Conservation (phyloP, 2,329 filamentous ascomycete genomes). For the Stagonosporopsis rhizophila region DNA sequence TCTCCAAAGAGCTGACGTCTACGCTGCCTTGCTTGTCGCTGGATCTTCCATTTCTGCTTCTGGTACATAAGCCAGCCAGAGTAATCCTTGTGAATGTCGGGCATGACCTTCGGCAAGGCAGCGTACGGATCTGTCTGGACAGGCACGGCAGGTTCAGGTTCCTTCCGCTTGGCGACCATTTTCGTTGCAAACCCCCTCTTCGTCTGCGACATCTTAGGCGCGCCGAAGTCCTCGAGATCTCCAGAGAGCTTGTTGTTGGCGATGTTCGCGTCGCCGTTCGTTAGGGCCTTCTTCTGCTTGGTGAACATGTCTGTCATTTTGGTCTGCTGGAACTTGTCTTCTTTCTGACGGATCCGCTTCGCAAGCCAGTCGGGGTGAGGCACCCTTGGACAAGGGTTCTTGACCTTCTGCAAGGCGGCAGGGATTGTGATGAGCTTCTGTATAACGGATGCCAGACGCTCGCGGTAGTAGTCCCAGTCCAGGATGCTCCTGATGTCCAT, state of each 20-base stretch:
- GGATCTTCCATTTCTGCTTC: constrained; percentile 98
- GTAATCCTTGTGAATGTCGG: constrained; percentile 85
- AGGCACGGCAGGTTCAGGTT: constrained; percentile 54
- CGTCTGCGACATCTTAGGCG: constrained; percentile 58
- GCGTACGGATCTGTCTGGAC: constrained; percentile 80
- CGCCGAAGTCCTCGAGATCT: constrained; percentile 84
- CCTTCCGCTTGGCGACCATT: constrained; percentile 58
- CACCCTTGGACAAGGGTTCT: constrained; percentile 92
- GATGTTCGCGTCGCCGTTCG: constrained; percentile 72
- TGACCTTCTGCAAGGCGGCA: constrained; percentile 91
- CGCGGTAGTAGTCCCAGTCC: constrained; percentile 97
- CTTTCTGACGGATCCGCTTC: constrained; percentile 89
- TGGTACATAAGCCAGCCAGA: constrained; percentile 88
- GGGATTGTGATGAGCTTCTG: constrained; percentile 99
- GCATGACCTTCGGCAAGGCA: constrained; percentile 82
- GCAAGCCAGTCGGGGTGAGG: constrained; percentile 97
- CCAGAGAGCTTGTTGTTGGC: constrained; percentile 62
- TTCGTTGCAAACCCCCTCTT: constrained; percentile 54
- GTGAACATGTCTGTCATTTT: constrained; percentile 94
- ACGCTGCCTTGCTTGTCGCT: constrained; percentile 85
- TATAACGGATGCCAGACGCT: constrained; percentile 94
- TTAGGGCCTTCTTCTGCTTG: constrained; percentile 73
- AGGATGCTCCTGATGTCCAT: constrained; percentile 90
- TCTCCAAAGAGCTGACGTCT: constrained; percentile 94
- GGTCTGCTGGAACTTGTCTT: constrained; percentile 97